Evolutionary conservation across 805 yeast species (phyloP).

Genomic region (Candida lessepsii): DNA sequence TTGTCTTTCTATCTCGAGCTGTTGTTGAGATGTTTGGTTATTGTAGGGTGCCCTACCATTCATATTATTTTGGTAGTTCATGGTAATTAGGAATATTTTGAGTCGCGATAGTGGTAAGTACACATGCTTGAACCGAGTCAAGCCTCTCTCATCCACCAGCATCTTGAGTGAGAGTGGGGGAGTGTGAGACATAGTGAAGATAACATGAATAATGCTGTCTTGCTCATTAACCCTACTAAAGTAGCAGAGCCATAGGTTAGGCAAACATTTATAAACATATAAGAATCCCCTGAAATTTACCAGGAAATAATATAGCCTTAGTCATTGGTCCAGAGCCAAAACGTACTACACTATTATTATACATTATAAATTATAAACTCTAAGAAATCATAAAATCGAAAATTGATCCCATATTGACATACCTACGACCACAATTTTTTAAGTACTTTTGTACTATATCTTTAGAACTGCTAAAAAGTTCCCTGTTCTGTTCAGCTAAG

Average conservation of each 20-base stretch:
- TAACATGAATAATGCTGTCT: no score
- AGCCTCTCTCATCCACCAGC: no score
- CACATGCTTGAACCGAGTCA: no score
- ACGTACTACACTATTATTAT: not conserved
- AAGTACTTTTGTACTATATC: slow-evolving; percentile 71
- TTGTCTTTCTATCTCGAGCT: slow-evolving; percentile 16
- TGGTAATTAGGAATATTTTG: not conserved
- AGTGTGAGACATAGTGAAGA: no score
- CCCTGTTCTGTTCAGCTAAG: slow-evolving; percentile 76
- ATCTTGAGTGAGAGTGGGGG: no score
- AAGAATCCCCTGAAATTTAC: no score
- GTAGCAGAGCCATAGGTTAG: no score
- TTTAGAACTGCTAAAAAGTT: slow-evolving; percentile 50
- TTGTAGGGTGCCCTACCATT: not conserved
- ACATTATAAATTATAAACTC: not conserved
- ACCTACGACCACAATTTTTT: slow-evolving; percentile 81
- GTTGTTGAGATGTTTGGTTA: slow-evolving; percentile 6
- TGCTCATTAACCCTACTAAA: no score
- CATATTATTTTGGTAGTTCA: not conserved
- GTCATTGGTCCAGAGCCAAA: no score
- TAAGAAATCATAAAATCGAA: slow-evolving; percentile 54
- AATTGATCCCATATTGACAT: slow-evolving; percentile 80
- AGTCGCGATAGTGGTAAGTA: no score
- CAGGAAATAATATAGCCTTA: no score
- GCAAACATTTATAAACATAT: no score